Base-by-base conservation (phyloP, 306 rosid genomes). In the Alnus rubra region DNA sequence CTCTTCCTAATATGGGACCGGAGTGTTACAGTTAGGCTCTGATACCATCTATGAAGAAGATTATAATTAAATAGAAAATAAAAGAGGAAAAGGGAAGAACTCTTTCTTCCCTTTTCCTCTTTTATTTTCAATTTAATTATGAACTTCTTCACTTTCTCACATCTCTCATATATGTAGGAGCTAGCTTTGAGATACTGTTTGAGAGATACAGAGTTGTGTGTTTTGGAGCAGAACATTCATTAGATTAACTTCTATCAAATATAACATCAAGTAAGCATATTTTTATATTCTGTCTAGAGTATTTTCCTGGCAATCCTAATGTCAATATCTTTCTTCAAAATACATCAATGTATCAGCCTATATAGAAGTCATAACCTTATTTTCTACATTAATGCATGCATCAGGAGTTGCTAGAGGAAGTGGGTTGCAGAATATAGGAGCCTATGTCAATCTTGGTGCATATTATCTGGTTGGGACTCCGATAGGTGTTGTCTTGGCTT, bases 391-490 rank as follows among this genome's bases (percentile, higher is more conserved):
- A 23, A 23, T 23, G 28, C 28, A 60, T 30, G 39, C 16, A 30
- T n/a, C 68, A 30, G 68, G 68, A 1, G 8, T 60, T 11, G 68
- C 39, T 28, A 35, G 70, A 33, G 70, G 70, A 35, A 64, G n/a
- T 37, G 71, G 48, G 48, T 64, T 19, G 48, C 13, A 64, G 2
- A 11, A 37, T 64, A 35, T 35, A 35, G 70, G 48, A 64, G 48
- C 70, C 28, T 31, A 30, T 31, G 75, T 50, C 23, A 71, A 50
- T 71, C 75, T 71, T 30, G 75, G 75, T 31, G 60, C 75, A 23
- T 30, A 51, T 31, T 50, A 50, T 51, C 53, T 71, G 5, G 47
- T 31, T 71, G 60, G 75, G 75, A 71, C 12, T 23, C 75, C 42
- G 10, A 1, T 28, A 9, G 16, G 75, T 5, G 75, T 1, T 5